These are phyloP conservation scores for Eucalyptus melliodora DNA, from an alignment of 345 rosid species.

Conservation along the genomic window DNA sequence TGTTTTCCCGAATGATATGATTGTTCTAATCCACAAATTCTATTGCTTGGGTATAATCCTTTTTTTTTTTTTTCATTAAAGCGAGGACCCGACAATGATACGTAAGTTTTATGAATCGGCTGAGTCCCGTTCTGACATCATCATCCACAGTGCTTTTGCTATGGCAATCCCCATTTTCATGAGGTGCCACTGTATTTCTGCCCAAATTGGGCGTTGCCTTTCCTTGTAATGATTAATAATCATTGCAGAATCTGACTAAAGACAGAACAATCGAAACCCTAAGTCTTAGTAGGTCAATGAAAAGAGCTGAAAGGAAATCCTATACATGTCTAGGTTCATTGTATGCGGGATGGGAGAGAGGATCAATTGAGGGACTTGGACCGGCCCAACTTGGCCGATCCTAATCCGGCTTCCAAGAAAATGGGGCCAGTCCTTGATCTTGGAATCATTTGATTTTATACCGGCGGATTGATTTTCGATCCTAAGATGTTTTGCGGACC, in stretches of 20 bases:
- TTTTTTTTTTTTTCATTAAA: neutral
- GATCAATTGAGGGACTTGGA: too few relatives aligned
- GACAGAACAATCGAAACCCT: neutral
- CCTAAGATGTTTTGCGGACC: rapidly evolving
- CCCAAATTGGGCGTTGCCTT: neutral
- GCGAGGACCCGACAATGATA: neutral
- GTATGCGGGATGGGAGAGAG: neutral
- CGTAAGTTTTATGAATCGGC: neutral
- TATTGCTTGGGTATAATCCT: neutral
- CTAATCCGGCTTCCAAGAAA: too few relatives aligned
- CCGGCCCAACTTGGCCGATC: too few relatives aligned
- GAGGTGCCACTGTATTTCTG: neutral
- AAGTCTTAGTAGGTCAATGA: neutral
- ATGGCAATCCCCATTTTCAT: neutral
- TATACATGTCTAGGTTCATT: neutral
- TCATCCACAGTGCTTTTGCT: neutral
- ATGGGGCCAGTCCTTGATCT: too few relatives aligned
- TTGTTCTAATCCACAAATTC: neutral
- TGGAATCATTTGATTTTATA: too few relatives aligned
- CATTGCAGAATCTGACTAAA: neutral
- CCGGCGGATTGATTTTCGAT: rapidly evolving
- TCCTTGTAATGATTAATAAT: neutral
- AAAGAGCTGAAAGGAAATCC: neutral
- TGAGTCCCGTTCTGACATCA: neutral
- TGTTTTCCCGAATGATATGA: neutral